Evolutionary conservation across 441 rosid genomes (phyloP).

Genomic region (Bocquillonia castaneifolia): DNA sequence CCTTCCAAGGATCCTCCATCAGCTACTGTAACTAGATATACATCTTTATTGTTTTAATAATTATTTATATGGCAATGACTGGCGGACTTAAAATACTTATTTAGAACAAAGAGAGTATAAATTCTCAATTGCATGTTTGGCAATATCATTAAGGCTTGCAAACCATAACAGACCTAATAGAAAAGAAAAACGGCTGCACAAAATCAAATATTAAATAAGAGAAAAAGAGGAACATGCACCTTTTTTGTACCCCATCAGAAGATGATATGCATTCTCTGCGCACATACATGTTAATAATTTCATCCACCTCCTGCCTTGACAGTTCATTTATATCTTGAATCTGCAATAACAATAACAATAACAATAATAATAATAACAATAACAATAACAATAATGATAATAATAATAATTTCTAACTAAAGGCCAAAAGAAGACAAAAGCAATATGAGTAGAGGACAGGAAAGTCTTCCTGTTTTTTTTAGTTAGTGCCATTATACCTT

Average conservation of each 20-base stretch:
- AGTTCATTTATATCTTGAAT: slow-evolving; percentile 85
- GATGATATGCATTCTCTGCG: slow-evolving; percentile 54
- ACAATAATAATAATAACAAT: slow-evolving; percentile 26
- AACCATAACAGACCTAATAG: background rate
- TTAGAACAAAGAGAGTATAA: too few relatives aligned
- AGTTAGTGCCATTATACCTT: slow-evolving; percentile 46
- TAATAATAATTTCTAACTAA: slow-evolving; percentile 1
- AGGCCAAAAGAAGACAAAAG: slow-evolving; percentile 4
- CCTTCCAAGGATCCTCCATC: too few relatives aligned
- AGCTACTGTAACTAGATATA: too few relatives aligned
- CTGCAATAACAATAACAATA: slow-evolving; percentile 37
- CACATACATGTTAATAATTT: slow-evolving; percentile 64
- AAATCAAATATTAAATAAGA: background rate
- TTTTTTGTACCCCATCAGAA: slow-evolving; percentile 76
- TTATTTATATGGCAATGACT: too few relatives aligned
- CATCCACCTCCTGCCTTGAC: slow-evolving; percentile 96
- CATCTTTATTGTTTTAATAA: too few relatives aligned
- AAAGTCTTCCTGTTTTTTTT: background rate
- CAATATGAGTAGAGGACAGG: background rate
- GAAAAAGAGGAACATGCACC: slow-evolving; percentile 35
- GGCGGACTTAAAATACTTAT: too few relatives aligned
- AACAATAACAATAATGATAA: slow-evolving; percentile 14
- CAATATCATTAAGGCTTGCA: background rate
- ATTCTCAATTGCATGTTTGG: too few relatives aligned
- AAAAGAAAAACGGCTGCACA: background rate